Evolutionary conservation across 768 basidiomycete genomes (phyloP), one percentile per base, ranked within the genome.

Genomic region (Rhodotorula graminis): DNA sequence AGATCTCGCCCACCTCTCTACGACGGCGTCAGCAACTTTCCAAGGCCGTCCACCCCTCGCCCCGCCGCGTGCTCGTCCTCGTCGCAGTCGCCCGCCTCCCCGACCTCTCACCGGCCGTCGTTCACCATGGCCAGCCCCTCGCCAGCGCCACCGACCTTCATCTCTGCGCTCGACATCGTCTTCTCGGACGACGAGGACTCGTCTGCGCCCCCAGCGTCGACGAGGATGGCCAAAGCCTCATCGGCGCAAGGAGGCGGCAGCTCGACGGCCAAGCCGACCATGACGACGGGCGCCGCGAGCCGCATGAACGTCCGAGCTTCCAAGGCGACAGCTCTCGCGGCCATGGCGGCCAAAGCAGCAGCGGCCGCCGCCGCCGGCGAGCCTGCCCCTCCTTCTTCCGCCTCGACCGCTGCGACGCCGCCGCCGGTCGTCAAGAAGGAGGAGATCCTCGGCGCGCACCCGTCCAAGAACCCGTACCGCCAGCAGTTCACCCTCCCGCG

Each of bases 401-500:
- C 50, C 31, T 7, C 57, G 11, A 23, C 44, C 9, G 15, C 53
- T 10, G 27, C n/a, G 31, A n/a, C 55, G 46, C 18, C 42, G 46
- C 46, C 49, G 31, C 44, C 50, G 53, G 33, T 47, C 19, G 14
- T 16, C 27, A 37, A 46, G 29, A 25, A 63, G 42, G 60, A 49
- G 15, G 61, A 56, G 60, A 12, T 46, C 37, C 23, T 67, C 44
- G 61, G 65, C 18, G 58, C 74, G n/a, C 49, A 59, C 42, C 65
- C 73, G 25, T 60, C 69, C 49, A 59, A 65, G 56, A 72, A 75
- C 62, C 61, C 61, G 3, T 25, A 53, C 6, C 70, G 74, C 14
- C 61, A 64, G 50, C 62, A 61, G 27, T 27, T 58, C 12, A 56
- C 60, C n/a, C 50, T 70, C 40, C 90, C 75, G 23, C 66, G 66